A percentile compares a stretch with the other conserved stretches of the same genome.
Conservation (phyloP, 31 red algal genomes). For the Endocladia muricata region DNA sequence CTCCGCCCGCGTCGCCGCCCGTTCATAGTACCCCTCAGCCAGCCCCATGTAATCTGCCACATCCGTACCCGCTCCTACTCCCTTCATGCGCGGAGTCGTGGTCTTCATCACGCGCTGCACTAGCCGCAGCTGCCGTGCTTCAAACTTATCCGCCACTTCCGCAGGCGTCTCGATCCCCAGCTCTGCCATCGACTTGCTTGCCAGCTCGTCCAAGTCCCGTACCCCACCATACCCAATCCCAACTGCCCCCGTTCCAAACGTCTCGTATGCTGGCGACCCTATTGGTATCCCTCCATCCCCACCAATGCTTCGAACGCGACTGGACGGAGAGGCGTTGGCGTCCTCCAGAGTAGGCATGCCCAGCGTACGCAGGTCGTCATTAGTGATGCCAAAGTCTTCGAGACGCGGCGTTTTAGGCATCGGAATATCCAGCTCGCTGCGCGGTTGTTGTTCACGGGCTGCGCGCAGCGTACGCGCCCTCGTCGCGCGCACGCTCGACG, state of each 20-base stretch:
- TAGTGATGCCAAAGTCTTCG: conserved; percentile 41
- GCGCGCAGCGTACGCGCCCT: neutral
- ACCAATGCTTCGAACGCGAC: neutral
- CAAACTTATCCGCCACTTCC: conserved; percentile 34
- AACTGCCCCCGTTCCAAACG: neutral
- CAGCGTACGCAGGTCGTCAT: conserved; percentile 31
- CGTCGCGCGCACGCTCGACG: neutral
- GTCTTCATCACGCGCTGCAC: conserved; percentile 15
- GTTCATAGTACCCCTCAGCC: conserved; percentile 38
- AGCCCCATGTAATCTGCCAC: conserved; percentile 32
- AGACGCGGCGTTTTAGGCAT: conserved; percentile 35
- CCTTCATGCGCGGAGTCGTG: conserved; percentile 30
- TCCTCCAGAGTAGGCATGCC: no score
- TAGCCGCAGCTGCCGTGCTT: conserved; percentile 1
- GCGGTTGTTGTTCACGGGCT: neutral
- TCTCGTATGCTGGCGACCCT: neutral
- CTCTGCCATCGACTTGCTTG: conserved; percentile 23
- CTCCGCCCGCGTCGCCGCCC: neutral
- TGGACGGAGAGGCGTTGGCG: neutral
- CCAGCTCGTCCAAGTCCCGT: conserved; percentile 26
- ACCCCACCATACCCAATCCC: neutral
- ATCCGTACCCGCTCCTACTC: conserved; percentile 8
- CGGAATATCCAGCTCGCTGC: neutral
- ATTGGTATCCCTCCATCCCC: neutral
- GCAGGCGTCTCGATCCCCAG: conserved; percentile 39